These are phyloP conservation scores for Pelargonium nanum DNA, from an alignment of 345 rosid species.

Conservation along the genomic window DNA sequence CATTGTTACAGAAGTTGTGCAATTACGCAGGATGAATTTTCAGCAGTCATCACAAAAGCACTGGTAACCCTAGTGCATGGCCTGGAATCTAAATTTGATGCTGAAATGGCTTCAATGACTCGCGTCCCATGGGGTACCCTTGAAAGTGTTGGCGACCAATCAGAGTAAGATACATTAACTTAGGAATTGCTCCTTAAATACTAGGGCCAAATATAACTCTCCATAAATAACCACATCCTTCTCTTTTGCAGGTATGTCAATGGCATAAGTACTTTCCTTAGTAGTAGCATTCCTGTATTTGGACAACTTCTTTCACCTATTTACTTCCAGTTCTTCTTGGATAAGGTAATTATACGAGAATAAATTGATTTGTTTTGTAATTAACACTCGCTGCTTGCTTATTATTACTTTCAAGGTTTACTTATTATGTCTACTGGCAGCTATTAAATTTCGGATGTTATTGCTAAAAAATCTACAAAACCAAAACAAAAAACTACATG, in stretches of 20 bases:
- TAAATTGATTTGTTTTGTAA: neutral
- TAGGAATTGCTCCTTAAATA: neutral
- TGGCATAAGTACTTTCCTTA: constrained; percentile 47
- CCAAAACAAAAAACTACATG: too few species aligned
- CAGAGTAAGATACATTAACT: constrained; percentile 43
- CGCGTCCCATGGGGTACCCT: constrained; percentile 94
- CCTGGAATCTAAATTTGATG: constrained; percentile 88
- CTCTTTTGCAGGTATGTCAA: constrained; percentile 58
- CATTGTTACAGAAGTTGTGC: constrained; percentile 12
- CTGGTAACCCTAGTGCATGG: constrained; percentile 86
- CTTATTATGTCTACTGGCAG: too few species aligned
- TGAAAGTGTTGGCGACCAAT: constrained; percentile 98
- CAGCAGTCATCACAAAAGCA: constrained; percentile 83
- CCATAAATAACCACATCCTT: constrained; percentile 12
- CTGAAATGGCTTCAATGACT: constrained; percentile 92
- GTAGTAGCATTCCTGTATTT: constrained; percentile 48
- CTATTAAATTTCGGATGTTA: too few species aligned
- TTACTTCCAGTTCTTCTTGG: constrained; percentile 71
- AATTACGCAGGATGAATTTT: constrained; percentile 80
- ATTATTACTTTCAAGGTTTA: too few species aligned
- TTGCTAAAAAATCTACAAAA: too few species aligned
- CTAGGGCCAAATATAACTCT: neutral
- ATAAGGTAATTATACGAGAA: constrained; percentile 38
- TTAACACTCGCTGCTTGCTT: too few species aligned
- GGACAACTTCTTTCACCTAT: constrained; percentile 61